Conservation (phyloP, 768 basidiomycete genomes). For the Leccinum truebloodii region DNA sequence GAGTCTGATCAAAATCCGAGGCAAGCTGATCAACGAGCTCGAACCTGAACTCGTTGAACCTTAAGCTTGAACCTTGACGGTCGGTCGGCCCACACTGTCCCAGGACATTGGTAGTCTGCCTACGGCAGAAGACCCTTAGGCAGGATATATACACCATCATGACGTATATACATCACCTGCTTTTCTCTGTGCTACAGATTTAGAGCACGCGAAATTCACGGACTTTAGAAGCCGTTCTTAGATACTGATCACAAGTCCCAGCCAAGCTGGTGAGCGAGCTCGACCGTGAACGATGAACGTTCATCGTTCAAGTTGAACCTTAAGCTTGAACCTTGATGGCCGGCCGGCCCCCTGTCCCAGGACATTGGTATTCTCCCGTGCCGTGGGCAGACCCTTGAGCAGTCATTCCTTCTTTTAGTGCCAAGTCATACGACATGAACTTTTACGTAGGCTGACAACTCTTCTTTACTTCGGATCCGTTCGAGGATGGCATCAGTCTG, state of each 20-base stretch:
- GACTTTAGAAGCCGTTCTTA: not conserved
- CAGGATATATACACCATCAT: no score
- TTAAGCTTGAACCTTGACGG: no score
- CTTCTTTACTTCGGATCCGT: not conserved
- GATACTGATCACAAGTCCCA: not conserved
- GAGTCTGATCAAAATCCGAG: not conserved
- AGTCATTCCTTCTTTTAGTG: no score
- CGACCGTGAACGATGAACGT: not conserved
- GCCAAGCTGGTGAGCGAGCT: not conserved
- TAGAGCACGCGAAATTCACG: no score
- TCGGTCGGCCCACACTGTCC: not conserved
- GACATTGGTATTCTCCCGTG: not conserved
- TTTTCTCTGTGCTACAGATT: no score
- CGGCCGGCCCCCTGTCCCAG: not conserved
- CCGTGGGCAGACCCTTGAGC: no score
- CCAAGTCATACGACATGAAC: not conserved
- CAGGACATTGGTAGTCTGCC: not conserved
- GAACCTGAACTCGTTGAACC: no score
- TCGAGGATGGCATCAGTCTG: not conserved
- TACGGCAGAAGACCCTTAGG: no score
- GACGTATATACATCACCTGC: no score
- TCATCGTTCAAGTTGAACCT: not conserved
- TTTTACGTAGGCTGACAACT: not conserved
- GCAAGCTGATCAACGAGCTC: no score
- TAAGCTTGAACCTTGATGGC: not conserved